Evolutionary conservation across 371 early-diverging fungal species (phyloP), one percentile per base, ranked within the genome.

Genomic region (Lichtheimia corymbifera): DNA sequence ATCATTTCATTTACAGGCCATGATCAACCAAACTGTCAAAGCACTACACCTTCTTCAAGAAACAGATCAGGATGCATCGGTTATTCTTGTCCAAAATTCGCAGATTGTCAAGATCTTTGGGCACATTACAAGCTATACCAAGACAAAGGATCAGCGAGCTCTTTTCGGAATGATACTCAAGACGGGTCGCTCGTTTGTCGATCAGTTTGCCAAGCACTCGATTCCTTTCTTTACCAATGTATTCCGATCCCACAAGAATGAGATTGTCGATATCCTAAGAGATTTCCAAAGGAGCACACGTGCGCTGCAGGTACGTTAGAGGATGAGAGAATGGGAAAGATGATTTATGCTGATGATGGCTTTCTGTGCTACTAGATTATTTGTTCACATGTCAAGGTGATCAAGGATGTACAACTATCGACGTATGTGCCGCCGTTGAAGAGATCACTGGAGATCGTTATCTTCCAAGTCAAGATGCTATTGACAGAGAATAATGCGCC

Each of bases 321-420:
- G 22, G 30, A 43, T 14, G 40, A 22, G 22, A 0, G 28, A 5
- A 7, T 28, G 28, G 7, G 9, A 35, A 35, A 41, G 12, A 3
- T 50, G 27, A 44, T 30, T 45, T 15, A 17, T 40, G 22, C 22
- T 53, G 7, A 9, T 57, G 4, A 41, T 52, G 12, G 51, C 24
- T n/a, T 28, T 28, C 0, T 28, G 35, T 35, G 9, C 9, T 35
- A 35, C 35, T 74, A 88, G 85, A 86, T 76, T 53, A 86, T 94
- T 24, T 94, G 94, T 58, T 86, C 87, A 17, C 91, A 93, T 67
- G 89, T 87, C 40, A 94, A 94, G 66, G 88, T 84, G 2, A 67
- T 78, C 5, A 86, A 84, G 59, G 91, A 92, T 60, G 71, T 81
- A 0, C 52, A 63, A 22, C 63, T 92, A 27, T 73, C 89, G 25